Conservation (phyloP, 305 asterid species). For the Rubia balearica region DNA sequence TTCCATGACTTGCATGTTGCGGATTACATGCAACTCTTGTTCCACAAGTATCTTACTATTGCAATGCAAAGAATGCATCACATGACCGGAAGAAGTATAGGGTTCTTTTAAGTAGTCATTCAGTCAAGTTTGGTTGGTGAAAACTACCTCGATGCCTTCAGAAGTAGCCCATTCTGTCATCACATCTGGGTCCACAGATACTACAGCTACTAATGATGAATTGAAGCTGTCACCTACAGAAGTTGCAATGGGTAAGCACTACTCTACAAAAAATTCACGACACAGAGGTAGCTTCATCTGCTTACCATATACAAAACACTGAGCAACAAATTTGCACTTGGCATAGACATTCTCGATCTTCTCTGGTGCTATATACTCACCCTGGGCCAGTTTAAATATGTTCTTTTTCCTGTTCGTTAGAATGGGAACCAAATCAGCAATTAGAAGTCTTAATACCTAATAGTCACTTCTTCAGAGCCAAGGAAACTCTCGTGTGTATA, state of each 20-base stretch:
- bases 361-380: constrained; percentile 97
- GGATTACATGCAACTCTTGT: background rate
- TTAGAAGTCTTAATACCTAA: constrained; percentile 6
- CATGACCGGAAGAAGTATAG: background rate
- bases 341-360: constrained; percentile 95
- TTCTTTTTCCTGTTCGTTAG: constrained; percentile 77
- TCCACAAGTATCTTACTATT: background rate
- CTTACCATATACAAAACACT: constrained; percentile 90
- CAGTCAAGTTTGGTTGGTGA: background rate
- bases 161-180: constrained; percentile 85
- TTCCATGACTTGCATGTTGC: background rate
- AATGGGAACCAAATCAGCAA: constrained; percentile 13
- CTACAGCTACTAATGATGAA: constrained; percentile 74
- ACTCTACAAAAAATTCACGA: constrained; percentile 9
- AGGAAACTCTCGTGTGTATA: background rate
- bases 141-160: constrained; percentile 73
- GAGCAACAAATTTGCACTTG: constrained; percentile 84
- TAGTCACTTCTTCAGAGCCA: background rate
- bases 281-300: constrained; percentile 5
- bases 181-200: constrained; percentile 77
- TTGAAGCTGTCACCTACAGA: constrained; percentile 87
- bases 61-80: background rate
- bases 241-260: constrained; percentile 22
- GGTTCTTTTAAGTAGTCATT: background rate
- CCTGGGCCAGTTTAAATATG: constrained; percentile 96